Evolutionary conservation across 768 basidiomycete species (phyloP), one percentile per base, ranked within the genome.

Genomic region (Mycena albidolilacea): DNA sequence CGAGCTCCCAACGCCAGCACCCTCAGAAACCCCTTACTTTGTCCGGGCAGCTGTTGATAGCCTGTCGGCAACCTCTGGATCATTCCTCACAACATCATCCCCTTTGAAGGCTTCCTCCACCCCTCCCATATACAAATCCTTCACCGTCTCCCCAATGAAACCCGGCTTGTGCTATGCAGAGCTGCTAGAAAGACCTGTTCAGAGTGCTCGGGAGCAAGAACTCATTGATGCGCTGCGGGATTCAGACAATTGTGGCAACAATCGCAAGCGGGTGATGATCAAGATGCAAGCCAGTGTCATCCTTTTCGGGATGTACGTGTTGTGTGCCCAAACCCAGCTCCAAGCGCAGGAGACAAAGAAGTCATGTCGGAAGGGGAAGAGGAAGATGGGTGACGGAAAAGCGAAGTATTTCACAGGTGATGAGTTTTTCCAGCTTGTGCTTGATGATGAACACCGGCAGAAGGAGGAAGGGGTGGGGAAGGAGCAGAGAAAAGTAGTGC

Each of bases 401-500:
- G 30, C 30, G 30, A 30, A 30, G 30, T n/a, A n/a, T n/a, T n/a
- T n/a, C n/a, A n/a, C n/a, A n/a, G n/a, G 30, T 30, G 30, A 30
- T 1, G 71, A 75, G 2, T 80, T 82, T 54, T 76, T 70, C 23
- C 9, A 69, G 10, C 17, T 19, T 0, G 74, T 76, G 10, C 55
- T 65, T 3, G 57, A 72, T 0, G 54, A 77, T 52, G 69, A 70
- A 17, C 55, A 70, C 5, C 11, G 10, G n/a, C 57, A 37, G 10
- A n/a, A 38, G 37, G 58, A 70, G 46, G 68, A 74, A 37, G 35
- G 10, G 19, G 46, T 17, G 6, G 71, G 48, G 57, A 60, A 41
- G 59, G 57, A 76, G 44, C 43, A 17, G 52, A 17, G 59, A n/a
- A 39, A 55, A 44, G 44, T 15, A 35, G 35, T 7, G 12, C 46